Percentiles rank a stretch among this genome's conserved stretches.
These are phyloP conservation scores for Allium sativum DNA, from an alignment of 106 monocot genomes.

Conservation along the genomic window DNA sequence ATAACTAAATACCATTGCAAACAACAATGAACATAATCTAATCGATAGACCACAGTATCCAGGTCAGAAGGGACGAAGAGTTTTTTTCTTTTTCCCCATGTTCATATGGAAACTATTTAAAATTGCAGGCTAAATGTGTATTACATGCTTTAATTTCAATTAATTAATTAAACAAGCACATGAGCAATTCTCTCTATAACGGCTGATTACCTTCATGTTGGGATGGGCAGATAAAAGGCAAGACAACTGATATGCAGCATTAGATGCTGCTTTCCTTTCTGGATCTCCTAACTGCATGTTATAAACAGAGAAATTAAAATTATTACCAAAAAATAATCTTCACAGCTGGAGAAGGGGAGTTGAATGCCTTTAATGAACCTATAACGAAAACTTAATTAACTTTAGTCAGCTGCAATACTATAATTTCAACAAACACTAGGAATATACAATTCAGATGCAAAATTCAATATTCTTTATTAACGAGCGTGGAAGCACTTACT, in stretches of 20 bases:
- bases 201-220: conserved; percentile 59
- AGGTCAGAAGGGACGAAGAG: too few relatives aligned
- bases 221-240: conserved; percentile 60
- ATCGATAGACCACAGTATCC: not conserved
- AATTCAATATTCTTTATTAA: too few relatives aligned
- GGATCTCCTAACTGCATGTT: conserved; percentile 65
- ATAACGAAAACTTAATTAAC: too few relatives aligned
- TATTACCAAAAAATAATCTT: not conserved
- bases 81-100: too few relatives aligned
- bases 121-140: too few relatives aligned
- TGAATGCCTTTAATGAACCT: not conserved
- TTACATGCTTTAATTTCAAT: not conserved
- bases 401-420: too few relatives aligned
- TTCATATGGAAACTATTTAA: not conserved
- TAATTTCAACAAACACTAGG: too few relatives aligned
- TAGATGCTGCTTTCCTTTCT: conserved; percentile 60
- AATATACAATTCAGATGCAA: too few relatives aligned
- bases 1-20: not conserved
- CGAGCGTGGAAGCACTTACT: conserved; percentile 22
- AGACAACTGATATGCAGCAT: conserved; percentile 48
- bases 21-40: not conserved
- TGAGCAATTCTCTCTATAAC: not conserved
- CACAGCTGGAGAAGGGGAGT: not conserved
- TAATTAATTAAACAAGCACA: not conserved
- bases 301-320: conserved; percentile 8